Percentiles rank a stretch among this genome's conserved stretches.
phyloP scores from a whole-genome alignment of 2,329 filamentous ascomycete genomes.

The Purpureocillium takamizusanense region DNA sequence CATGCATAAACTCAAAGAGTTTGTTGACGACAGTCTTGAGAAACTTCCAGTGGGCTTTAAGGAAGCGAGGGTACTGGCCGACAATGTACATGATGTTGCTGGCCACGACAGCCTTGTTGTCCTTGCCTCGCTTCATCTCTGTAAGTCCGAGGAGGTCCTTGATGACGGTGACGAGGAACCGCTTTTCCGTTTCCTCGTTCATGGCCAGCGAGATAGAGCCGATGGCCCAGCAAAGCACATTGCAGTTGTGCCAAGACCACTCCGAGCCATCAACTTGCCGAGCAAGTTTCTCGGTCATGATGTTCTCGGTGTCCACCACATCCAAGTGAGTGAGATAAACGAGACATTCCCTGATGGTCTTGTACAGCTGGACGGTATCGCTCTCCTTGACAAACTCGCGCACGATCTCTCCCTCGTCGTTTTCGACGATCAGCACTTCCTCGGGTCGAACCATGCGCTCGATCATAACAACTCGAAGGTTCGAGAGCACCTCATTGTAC shows the following conservation, averaged over 20 bases:
- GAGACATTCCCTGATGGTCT: conserved; percentile 93
- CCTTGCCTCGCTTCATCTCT: conserved; percentile 98
- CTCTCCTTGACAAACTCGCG: conserved; percentile 99
- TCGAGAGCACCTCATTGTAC: conserved; percentile 88
- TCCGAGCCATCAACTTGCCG: conserved; percentile 91
- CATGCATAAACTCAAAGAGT: conserved; percentile 99
- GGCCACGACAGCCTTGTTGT: conserved; percentile 98
- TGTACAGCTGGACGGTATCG: conserved; percentile 97
- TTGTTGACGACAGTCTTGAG: conserved; percentile 99
- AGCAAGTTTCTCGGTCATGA: conserved; percentile 98
- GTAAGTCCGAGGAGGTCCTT: conserved; percentile 95
- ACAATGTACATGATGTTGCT: conserved; percentile 99
- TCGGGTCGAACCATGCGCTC: conserved; percentile 99
- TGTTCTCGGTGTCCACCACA: conserved; percentile 92
- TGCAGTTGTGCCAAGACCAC: conserved; percentile 99
- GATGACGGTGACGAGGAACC: conserved; percentile 96
- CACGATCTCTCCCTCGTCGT: conserved; percentile 97
- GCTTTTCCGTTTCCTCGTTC: conserved; percentile 99
- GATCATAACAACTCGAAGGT: conserved; percentile 95
- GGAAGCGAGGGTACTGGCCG: conserved; percentile 92
- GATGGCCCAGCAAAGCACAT: conserved; percentile 98
- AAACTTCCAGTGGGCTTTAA: conserved; percentile 99
- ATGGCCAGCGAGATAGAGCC: conserved; percentile 97
- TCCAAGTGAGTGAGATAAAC: conserved; percentile 97
- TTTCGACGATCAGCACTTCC: conserved; percentile 98